phyloP scores from a whole-genome alignment of 306 rosid species.

The Lotus japonicus region DNA sequence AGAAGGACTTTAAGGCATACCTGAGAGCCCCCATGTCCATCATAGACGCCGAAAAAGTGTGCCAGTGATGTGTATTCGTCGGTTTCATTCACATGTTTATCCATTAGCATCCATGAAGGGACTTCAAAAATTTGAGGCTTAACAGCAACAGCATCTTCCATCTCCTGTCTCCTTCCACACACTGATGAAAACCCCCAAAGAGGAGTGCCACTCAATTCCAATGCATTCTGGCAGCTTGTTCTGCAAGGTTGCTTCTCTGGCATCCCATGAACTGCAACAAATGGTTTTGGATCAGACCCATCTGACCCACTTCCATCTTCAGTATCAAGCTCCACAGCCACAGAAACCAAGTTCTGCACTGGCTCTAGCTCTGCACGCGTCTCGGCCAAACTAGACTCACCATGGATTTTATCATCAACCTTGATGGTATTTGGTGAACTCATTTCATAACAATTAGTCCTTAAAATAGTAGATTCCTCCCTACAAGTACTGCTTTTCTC shows the following conservation, averaged over 20 bases:
- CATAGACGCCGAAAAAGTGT: constrained; percentile 72
- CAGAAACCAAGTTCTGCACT: constrained; percentile 26
- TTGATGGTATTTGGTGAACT: constrained; percentile 7
- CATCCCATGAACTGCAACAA: constrained; percentile 8
- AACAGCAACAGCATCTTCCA: constrained; percentile 70
- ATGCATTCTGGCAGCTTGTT: constrained; percentile 23
- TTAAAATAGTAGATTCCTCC: constrained; percentile 23
- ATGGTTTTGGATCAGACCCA: constrained; percentile 31
- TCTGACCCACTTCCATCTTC: constrained; percentile 38
- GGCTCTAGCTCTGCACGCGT: constrained; percentile 4
- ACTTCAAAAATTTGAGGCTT: constrained; percentile 45
- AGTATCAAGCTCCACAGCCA: constrained; percentile 22
- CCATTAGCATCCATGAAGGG: constrained; percentile 40
- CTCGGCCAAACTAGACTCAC: constrained; percentile 1
- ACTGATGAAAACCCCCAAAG: constrained; percentile 62
- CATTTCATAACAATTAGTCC: constrained; percentile 5
- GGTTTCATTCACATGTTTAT: constrained; percentile 26
- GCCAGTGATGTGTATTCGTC: constrained; percentile 21
- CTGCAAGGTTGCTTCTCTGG: constrained; percentile 28
- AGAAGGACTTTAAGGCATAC: constrained; percentile 26
- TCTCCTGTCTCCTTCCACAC: constrained; percentile 67
- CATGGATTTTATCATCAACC: constrained; percentile 21
- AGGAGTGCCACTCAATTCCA: constrained; percentile 35
- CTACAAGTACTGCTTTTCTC: not conserved
- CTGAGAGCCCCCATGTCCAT: constrained; percentile 82